Evolutionary conservation across 179 eudicot species (phyloP).

Genomic region (Vitellaria paradoxa): DNA sequence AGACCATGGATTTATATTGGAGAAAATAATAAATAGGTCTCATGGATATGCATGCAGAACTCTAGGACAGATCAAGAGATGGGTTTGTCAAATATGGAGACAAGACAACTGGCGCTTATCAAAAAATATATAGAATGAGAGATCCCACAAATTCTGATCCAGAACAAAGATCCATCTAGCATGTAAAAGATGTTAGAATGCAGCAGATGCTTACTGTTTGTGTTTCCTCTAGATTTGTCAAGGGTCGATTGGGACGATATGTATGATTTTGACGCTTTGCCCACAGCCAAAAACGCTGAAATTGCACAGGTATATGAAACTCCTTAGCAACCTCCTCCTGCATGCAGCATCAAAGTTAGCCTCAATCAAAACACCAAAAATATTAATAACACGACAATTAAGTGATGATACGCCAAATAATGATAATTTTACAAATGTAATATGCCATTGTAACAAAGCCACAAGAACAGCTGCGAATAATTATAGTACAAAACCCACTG

Average conservation of each 20-base stretch:
- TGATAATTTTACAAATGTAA: not conserved
- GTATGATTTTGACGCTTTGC: conserved; percentile 87
- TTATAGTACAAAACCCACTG: not conserved
- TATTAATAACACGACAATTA: not conserved
- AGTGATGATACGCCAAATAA: not conserved
- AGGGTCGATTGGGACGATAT: conserved; percentile 74
- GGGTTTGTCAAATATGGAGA: not conserved
- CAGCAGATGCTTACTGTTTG: conserved; percentile 48
- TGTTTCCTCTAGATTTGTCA: conserved; percentile 59
- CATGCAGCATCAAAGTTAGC: conserved; percentile 16
- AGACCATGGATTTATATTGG: not conserved
- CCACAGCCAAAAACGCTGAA: conserved; percentile 87
- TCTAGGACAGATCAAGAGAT: not conserved
- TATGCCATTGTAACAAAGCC: not conserved
- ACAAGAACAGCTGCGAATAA: not conserved
- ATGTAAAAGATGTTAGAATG: conserved; percentile 1
- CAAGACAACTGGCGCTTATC: not conserved
- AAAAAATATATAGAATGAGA: not conserved
- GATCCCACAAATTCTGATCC: not conserved
- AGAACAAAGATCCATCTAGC: conserved; percentile 7
- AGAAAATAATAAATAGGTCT: not conserved
- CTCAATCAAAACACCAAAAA: not conserved
- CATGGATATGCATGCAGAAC: too few relatives aligned
- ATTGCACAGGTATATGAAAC: conserved; percentile 67
- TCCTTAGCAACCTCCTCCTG: conserved; percentile 89